These are phyloP conservation scores for Mrakia hoshinonis DNA, from an alignment of 768 basidiomycete genomes.

Conservation along the genomic window DNA sequence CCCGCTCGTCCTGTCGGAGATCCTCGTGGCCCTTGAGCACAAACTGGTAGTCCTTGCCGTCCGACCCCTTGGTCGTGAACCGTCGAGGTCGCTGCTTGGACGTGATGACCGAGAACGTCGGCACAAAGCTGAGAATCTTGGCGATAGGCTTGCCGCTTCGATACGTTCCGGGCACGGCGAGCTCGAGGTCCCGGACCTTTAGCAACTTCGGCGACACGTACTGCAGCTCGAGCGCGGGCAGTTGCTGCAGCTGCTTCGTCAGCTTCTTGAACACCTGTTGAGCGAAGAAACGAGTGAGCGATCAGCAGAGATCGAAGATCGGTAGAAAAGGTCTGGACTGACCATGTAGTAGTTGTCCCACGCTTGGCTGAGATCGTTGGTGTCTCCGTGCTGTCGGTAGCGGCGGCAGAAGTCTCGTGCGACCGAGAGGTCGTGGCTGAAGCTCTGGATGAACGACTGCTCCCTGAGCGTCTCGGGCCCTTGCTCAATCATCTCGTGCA, in stretches of 20 bases:
- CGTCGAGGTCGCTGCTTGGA: slow-evolving; percentile 95
- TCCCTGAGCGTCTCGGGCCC: slow-evolving; percentile 91
- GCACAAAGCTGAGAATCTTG: slow-evolving; percentile 71
- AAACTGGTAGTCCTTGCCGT: slow-evolving; percentile 89
- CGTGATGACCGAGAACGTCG: slow-evolving; percentile 83
- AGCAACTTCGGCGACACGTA: slow-evolving; percentile 90
- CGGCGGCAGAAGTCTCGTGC: slow-evolving; percentile 83
- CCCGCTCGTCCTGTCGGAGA: slow-evolving; percentile 94
- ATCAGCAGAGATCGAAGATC: background rate
- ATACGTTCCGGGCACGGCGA: slow-evolving; percentile 98
- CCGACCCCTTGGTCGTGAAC: slow-evolving; percentile 74
- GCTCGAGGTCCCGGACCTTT: slow-evolving; percentile 76
- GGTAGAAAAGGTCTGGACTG: slow-evolving; percentile 34
- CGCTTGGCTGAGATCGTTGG: slow-evolving; percentile 83
- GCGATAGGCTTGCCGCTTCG: slow-evolving; percentile 77
- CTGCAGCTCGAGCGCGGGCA: slow-evolving; percentile 86
- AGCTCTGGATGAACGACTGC: slow-evolving; percentile 87
- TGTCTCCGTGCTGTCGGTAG: slow-evolving; percentile 77
- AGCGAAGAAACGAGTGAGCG: background rate
- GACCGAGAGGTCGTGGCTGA: slow-evolving; percentile 82
- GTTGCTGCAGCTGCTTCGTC: slow-evolving; percentile 80
- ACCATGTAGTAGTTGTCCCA: slow-evolving; percentile 99
- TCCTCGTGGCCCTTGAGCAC: slow-evolving; percentile 95
- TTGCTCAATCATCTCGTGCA: slow-evolving; percentile 89
- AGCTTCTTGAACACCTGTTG: slow-evolving; percentile 86